phyloP scores from a whole-genome alignment of 192 early-diverging fungal species.

The Gonapodya sp. region DNA sequence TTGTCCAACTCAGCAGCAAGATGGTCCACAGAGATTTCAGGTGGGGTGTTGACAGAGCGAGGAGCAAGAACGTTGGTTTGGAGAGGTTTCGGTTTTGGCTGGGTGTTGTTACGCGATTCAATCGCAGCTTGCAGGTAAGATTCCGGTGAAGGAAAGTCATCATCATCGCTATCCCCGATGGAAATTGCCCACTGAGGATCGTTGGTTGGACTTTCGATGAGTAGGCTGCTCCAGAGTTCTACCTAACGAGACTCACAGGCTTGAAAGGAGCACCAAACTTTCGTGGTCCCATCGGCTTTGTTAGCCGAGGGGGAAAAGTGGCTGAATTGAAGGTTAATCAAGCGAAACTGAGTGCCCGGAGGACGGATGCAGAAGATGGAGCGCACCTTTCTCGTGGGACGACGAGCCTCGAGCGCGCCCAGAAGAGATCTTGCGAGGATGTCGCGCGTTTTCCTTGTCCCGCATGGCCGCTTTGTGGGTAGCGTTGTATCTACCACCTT shows the following conservation, averaged over 20 bases:
- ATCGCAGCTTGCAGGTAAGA: neutral
- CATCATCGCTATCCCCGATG: neutral
- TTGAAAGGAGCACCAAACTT: neutral
- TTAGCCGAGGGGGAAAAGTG: neutral
- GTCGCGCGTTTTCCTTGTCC: neutral
- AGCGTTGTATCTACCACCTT: too few relatives aligned
- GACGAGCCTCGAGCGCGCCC: neutral
- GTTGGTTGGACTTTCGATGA: too few relatives aligned
- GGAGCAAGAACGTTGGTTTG: too few relatives aligned
- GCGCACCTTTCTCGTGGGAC: neutral
- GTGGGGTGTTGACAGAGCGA: too few relatives aligned
- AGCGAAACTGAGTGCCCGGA: neutral
- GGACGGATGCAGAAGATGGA: neutral
- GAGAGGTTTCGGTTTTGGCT: too few relatives aligned
- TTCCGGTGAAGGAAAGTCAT: neutral
- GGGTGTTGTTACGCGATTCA: neutral
- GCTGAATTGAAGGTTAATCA: neutral
- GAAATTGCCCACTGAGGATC: neutral
- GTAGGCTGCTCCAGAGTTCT: too few relatives aligned
- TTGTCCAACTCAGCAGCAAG: too few relatives aligned
- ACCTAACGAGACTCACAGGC: neutral
- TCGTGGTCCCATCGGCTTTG: neutral
- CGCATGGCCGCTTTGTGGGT: too few relatives aligned
- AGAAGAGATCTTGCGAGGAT: neutral
- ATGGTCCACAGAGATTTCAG: too few relatives aligned